These are phyloP conservation scores for Scedosporium aurantiacum DNA, from an alignment of 2,329 filamentous ascomycete genomes.

Conservation along the genomic window DNA sequence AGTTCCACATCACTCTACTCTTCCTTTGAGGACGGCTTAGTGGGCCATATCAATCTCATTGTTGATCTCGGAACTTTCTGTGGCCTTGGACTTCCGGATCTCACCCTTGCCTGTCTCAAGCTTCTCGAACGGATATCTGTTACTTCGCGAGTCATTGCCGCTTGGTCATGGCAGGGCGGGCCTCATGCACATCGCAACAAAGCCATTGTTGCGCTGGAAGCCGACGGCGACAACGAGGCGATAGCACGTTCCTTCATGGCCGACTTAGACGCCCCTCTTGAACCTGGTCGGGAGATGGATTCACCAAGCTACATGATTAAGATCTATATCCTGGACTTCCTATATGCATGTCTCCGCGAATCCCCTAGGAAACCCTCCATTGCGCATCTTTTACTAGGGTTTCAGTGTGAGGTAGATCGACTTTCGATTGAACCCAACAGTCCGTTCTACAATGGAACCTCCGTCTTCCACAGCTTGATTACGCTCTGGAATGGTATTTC, in stretches of 20 bases:
- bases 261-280: conserved; percentile 57
- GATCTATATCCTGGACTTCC: conserved; percentile 71
- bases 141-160: conserved; percentile 67
- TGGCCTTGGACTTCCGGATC: conserved; percentile 67
- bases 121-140: conserved; percentile 78
- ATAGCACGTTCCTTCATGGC: conserved; percentile 63
- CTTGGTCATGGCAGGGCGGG: conserved; percentile 34
- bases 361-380: conserved; percentile 72
- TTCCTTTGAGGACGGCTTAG: conserved; percentile 86
- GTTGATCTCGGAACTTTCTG: conserved; percentile 80
- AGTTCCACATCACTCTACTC: conserved; percentile 48
- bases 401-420: conserved; percentile 61
- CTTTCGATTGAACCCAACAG: conserved; percentile 59
- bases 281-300: conserved; percentile 58
- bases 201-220: conserved; percentile 78
- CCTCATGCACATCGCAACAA: conserved; percentile 55
- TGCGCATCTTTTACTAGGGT: conserved; percentile 83
- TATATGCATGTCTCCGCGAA: conserved; percentile 67
- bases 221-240: conserved; percentile 67
- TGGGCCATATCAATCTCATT: conserved; percentile 68
- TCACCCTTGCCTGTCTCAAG: conserved; percentile 70
- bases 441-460: conserved; percentile 58
- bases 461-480: conserved; percentile 75
- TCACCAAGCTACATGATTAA: conserved; percentile 73
- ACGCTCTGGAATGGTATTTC: conserved; percentile 60